phyloP scores from a whole-genome alignment of 2,329 filamentous ascomycete genomes.

The Fusarium miscanthi region DNA sequence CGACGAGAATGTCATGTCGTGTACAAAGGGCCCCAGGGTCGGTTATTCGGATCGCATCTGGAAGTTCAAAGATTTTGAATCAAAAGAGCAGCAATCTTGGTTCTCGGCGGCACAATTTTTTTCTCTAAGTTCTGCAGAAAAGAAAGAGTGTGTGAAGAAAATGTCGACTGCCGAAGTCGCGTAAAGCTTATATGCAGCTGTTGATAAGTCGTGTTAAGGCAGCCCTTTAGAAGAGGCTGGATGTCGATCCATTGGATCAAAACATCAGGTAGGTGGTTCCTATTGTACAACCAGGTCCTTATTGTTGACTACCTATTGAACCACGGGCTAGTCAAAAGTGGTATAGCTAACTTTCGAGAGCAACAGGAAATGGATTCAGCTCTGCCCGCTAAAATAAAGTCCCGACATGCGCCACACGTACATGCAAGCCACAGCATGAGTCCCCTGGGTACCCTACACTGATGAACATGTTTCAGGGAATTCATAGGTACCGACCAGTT shows the following conservation, averaged over 20 bases:
- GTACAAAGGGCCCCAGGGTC: slow-evolving; percentile 11
- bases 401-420: slow-evolving; percentile 26
- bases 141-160: background rate
- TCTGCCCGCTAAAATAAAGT: slow-evolving; percentile 41
- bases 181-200: slow-evolving; percentile 15
- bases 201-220: slow-evolving; percentile 34
- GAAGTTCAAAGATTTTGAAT: background rate
- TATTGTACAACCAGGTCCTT: slow-evolving; percentile 21
- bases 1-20: slow-evolving; percentile 58
- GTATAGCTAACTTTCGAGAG: background rate
- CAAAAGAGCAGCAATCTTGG: background rate
- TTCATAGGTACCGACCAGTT: background rate
- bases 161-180: background rate
- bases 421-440: slow-evolving; percentile 15
- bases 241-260: slow-evolving; percentile 30
- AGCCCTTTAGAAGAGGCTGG: slow-evolving; percentile 37
- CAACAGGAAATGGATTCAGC: background rate
- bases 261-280: slow-evolving; percentile 13
- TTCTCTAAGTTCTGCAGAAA: background rate
- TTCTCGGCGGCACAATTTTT: background rate
- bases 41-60: slow-evolving; percentile 42
- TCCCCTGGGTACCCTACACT: background rate
- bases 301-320: slow-evolving; percentile 2
- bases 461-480: background rate
- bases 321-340: slow-evolving; percentile 2